Percentiles rank a stretch among this genome's conserved stretches.
Evolutionary conservation across 2,329 filamentous ascomycete genomes (phyloP).

Genomic region (Pseudogymnoascus sp.): DNA sequence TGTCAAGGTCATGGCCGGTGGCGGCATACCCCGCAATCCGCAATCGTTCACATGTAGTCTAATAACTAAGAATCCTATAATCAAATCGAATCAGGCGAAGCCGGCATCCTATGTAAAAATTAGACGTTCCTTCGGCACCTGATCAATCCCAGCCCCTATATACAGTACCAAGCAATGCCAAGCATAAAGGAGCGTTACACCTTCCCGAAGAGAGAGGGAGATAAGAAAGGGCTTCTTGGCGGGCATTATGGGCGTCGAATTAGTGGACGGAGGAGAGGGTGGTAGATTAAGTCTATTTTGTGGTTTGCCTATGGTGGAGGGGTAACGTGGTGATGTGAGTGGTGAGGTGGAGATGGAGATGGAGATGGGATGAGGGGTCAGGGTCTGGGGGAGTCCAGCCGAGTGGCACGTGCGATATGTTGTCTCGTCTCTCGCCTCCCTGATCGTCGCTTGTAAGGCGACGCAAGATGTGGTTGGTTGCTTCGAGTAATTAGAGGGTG

Average conservation of each 20-base stretch:
- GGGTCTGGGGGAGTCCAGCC: background rate
- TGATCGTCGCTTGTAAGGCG: background rate
- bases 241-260: background rate
- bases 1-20: background rate
- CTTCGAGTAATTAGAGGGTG: background rate
- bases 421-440: background rate
- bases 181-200: background rate
- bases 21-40: background rate
- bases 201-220: background rate
- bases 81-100: background rate
- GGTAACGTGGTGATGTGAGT: background rate
- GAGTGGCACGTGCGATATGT: background rate
- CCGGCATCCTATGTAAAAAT: background rate
- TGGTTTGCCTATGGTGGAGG: background rate
- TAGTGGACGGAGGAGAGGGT: background rate
- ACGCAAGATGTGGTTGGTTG: background rate
- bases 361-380: background rate
- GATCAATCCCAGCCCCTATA: background rate
- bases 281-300: background rate
- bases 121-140: background rate
- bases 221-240: conserved; percentile 2
- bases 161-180: conserved; percentile 3
- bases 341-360: background rate
- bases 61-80: background rate
- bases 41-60: background rate